phyloP scores from a whole-genome alignment of 768 basidiomycete species.

The Panaeolus cyanescens region DNA sequence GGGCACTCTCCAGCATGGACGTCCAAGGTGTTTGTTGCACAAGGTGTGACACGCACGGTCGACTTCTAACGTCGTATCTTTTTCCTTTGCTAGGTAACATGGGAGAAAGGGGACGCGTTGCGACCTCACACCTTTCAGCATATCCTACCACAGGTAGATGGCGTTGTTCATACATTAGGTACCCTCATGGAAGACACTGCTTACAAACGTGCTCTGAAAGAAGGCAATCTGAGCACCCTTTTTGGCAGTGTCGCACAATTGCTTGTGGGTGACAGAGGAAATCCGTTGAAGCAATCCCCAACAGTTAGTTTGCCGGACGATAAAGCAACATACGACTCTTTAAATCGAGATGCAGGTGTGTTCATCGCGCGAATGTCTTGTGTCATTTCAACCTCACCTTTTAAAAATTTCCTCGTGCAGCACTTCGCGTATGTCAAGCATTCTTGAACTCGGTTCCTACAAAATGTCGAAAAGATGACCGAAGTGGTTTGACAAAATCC shows the following conservation, averaged over 20 bases:
- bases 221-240: constrained; percentile 56
- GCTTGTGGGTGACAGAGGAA: constrained; percentile 39
- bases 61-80: not conserved
- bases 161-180: constrained; percentile 93
- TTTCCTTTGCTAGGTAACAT: constrained; percentile 64
- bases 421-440: constrained; percentile 75
- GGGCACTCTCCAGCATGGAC: constrained; percentile 91
- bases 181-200: constrained; percentile 78
- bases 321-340: constrained; percentile 62
- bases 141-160: constrained; percentile 65
- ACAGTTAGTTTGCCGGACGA: constrained; percentile 6
- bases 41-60: not conserved
- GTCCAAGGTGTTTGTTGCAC: constrained; percentile 49
- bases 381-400: not conserved
- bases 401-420: constrained; percentile 35
- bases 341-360: constrained; percentile 92
- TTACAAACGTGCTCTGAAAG: constrained; percentile 77
- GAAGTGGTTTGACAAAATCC: constrained; percentile 29
- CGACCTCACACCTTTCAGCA: constrained; percentile 71
- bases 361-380: constrained; percentile 10
- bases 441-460: constrained; percentile 53
- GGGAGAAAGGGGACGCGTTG: constrained; percentile 85
- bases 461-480: constrained; percentile 8
- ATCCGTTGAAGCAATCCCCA: constrained; percentile 56
- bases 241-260: constrained; percentile 41